phyloP scores from a whole-genome alignment of 306 rosid species.

The Trifolium dubium region DNA sequence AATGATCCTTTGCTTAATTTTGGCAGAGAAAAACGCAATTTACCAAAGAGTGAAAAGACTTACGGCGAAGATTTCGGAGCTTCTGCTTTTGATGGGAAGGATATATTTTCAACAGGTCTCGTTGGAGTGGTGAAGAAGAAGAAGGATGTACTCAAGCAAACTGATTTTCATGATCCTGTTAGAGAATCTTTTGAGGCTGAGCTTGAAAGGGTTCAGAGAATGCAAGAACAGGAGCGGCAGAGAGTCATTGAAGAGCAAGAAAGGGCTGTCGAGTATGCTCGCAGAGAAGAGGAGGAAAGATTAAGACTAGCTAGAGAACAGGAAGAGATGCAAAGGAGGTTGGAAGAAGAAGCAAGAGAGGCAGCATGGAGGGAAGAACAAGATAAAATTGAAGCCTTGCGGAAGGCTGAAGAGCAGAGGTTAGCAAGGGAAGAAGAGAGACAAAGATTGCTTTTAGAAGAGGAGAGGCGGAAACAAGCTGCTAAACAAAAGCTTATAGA shows the following conservation, averaged over 20 bases:
- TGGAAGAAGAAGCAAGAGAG: conserved; percentile 95
- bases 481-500: conserved; percentile 91
- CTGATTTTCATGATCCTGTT: conserved; percentile 89
- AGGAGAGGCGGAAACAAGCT: conserved; percentile 93
- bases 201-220: conserved; percentile 96
- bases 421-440: conserved; percentile 85
- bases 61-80: conserved; percentile 72
- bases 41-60: conserved; percentile 68
- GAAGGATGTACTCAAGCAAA: conserved; percentile 75
- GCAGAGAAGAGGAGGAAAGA: conserved; percentile 93
- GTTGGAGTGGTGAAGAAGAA: conserved; percentile 89
- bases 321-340: conserved; percentile 78
- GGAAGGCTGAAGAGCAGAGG: conserved; percentile 85
- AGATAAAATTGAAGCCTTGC: conserved; percentile 71
- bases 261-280: conserved; percentile 75
- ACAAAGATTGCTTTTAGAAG: conserved; percentile 71
- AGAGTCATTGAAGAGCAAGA: conserved; percentile 83
- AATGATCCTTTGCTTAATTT: conserved; percentile 84
- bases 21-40: conserved; percentile 73
- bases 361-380: conserved; percentile 95
- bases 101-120: conserved; percentile 63
- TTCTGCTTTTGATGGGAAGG: conserved; percentile 75
- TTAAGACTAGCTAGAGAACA: conserved; percentile 70
- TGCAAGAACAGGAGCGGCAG: conserved; percentile 94
- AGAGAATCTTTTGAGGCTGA: conserved; percentile 99